A percentile compares a stretch with the other conserved stretches of the same genome.
Conservation (phyloP, 2,329 filamentous ascomycete species). For the Penicillium hesseltinei region DNA sequence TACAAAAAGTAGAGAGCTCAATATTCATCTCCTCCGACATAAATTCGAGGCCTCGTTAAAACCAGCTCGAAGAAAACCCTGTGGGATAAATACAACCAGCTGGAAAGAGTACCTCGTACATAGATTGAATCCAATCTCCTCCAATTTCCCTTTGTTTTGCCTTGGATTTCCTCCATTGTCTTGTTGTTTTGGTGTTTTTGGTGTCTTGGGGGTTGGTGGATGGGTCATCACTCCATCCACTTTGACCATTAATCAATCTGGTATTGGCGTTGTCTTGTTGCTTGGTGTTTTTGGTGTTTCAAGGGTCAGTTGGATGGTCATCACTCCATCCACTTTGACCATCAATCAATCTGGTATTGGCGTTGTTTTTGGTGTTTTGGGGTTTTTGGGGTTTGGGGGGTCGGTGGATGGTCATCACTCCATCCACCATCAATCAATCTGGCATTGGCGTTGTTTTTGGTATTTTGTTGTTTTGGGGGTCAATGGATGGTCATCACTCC, state of each 20-base stretch:
- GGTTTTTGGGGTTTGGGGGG: too few species aligned
- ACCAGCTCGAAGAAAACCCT: slow-evolving; percentile 3
- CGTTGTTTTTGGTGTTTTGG: neutral
- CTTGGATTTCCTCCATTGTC: neutral
- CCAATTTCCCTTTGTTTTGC: neutral
- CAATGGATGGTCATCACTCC: too few species aligned
- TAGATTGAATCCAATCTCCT: neutral
- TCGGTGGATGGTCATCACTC: too few species aligned
- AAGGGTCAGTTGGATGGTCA: too few species aligned
- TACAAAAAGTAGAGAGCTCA: neutral
- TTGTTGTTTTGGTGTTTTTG: neutral
- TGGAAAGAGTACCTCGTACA: slow-evolving; percentile 12
- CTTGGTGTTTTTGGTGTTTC: neutral
- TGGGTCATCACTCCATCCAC: neutral
- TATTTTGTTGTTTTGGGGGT: too few species aligned
- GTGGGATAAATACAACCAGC: slow-evolving; percentile 5
- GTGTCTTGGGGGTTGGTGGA: neutral
- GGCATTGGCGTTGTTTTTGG: too few species aligned
- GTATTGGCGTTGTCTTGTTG: neutral
- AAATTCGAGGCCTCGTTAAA: slow-evolving; percentile 10
- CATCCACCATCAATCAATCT: too few species aligned
- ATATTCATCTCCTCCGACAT: neutral
- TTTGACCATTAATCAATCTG: too few species aligned
- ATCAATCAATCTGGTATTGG: neutral
- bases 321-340: neutral